Evolutionary conservation across 768 basidiomycete genomes (phyloP), one percentile per base, ranked within the genome.

Genomic region (Infundibulicybe gibba): DNA sequence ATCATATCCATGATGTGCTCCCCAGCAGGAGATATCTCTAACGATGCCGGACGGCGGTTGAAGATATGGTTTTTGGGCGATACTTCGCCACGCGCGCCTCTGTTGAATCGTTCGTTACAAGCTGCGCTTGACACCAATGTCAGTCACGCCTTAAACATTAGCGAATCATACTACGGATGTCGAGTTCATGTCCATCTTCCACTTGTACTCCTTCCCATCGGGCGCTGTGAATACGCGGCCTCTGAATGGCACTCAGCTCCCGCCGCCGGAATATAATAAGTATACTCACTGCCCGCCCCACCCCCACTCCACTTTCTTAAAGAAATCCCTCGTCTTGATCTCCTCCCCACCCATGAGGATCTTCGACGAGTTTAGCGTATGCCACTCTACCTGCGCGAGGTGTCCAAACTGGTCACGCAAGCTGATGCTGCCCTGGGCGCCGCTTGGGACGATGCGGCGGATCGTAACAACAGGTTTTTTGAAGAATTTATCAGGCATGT

Each of bases 1-100:
- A 68, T 62, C 17, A 61, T 41, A 43, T 66, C 65, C 10, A 63
- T 10, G 43, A 66, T 63, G 11, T 60, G 58, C 14, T 54, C 54
- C 6, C 59, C 61, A 10, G 48, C 52, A 1, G 52, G 42, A 32
- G 49, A 47, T 6, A 69, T 52, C 16, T 68, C 67, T 3, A 68
- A 55, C 5, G 53, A 54, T 10, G 60, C 56, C 1, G 43, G 49
- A 11, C 39, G 43, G 2, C 14, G 39, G 30, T 48, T 45, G 12
- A 41, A 43, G 30, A 59, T 44, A 25, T 25, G 8, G 25, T 25
- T 25, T 25, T 25, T 25, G 25, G 25, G 8, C 8, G 25, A 25
- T 25, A 25, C 8, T 25, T 25, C 8, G 25, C 25, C 25, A 25
- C 8, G 8, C 25, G 25, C 25, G 25, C 25, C 8, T 25, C 25